phyloP scores from a whole-genome alignment of 345 rosid genomes.

The Dipteronia sinensis region DNA sequence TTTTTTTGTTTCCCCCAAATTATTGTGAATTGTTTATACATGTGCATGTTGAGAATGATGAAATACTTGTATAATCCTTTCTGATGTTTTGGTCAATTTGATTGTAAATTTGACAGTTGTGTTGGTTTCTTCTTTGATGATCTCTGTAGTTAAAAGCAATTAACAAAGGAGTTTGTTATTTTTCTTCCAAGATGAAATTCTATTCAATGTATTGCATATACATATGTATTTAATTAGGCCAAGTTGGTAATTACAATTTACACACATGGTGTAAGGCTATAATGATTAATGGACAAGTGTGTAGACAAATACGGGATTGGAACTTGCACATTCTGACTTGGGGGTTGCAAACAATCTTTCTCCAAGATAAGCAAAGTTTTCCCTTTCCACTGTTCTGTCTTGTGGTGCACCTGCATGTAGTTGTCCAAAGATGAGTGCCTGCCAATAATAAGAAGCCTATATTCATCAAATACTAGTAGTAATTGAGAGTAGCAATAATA shows the following conservation, averaged over 20 bases:
- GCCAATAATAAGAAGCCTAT: too few species aligned
- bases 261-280: not conserved
- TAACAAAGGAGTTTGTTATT: not conserved
- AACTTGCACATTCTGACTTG: not conserved
- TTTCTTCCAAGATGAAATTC: not conserved
- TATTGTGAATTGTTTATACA: constrained; percentile 17
- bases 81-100: not conserved
- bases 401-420: too few species aligned
- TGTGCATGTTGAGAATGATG: constrained; percentile 8
- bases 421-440: too few species aligned
- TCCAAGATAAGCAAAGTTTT: not conserved
- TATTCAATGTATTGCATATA: too few species aligned
- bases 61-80: constrained; percentile 11
- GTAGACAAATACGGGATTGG: not conserved
- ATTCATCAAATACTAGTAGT: too few species aligned
- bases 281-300: not conserved
- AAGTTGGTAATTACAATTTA: not conserved
- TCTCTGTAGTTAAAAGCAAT: not conserved
- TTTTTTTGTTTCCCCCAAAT: not conserved
- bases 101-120: constrained; percentile 12
- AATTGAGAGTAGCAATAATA: too few species aligned
- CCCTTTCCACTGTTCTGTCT: too few species aligned
- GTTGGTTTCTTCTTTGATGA: not conserved
- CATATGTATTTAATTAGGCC: not conserved
- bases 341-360: not conserved